These are phyloP conservation scores for Laguncularia racemosa DNA, from an alignment of 345 rosid genomes.

Conservation along the genomic window DNA sequence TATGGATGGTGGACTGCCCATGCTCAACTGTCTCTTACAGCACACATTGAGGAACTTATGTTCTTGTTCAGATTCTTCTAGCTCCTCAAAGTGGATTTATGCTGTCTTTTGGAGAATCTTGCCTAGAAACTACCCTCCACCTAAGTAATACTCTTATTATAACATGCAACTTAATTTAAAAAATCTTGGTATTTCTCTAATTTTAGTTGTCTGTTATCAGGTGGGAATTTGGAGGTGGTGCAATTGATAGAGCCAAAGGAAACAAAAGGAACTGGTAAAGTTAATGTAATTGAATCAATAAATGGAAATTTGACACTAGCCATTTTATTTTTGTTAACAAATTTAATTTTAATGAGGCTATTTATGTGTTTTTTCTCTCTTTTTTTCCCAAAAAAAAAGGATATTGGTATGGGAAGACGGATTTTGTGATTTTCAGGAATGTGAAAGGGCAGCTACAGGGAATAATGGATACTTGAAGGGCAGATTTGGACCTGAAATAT, in stretches of 20 bases:
- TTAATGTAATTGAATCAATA: background rate
- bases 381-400: no score
- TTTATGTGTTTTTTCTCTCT: slow-evolving; percentile 3
- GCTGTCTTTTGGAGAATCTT: slow-evolving; percentile 74
- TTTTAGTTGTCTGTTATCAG: slow-evolving; percentile 27
- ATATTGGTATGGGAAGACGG: slow-evolving; percentile 86
- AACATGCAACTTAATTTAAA: background rate
- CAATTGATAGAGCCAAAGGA: slow-evolving; percentile 61
- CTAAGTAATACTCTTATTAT: slow-evolving; percentile 32
- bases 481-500: slow-evolving; percentile 54
- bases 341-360: background rate
- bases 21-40: slow-evolving; percentile 62
- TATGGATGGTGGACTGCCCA: slow-evolving; percentile 58
- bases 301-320: background rate
- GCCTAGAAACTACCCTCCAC: slow-evolving; percentile 79
- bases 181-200: background rate
- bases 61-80: slow-evolving; percentile 36
- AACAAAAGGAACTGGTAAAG: slow-evolving; percentile 67
- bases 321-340: no score
- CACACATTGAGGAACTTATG: slow-evolving; percentile 48
- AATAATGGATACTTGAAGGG: slow-evolving; percentile 37
- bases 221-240: slow-evolving; percentile 67
- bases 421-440: slow-evolving; percentile 55
- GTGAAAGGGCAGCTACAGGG: slow-evolving; percentile 22
- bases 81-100: slow-evolving; percentile 63